A percentile compares a stretch with the other conserved stretches of the same genome.
Conservation (phyloP, 139 green algal genomes). For the Volvox reticuliferus region DNA sequence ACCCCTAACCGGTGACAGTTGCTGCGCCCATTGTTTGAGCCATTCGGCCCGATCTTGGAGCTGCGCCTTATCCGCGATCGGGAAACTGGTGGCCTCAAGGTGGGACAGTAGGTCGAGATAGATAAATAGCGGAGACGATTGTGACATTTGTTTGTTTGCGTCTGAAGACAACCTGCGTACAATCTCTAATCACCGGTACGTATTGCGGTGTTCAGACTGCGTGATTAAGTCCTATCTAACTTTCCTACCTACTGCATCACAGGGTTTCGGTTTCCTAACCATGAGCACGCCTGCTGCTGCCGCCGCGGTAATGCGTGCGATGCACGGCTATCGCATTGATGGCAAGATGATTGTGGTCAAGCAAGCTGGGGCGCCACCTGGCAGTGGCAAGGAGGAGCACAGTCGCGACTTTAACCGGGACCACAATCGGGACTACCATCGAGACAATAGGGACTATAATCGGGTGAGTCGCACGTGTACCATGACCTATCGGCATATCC, state of each 20-base stretch:
- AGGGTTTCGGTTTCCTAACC: slow-evolving; percentile 69
- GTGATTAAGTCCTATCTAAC: too few relatives aligned
- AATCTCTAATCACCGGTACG: too few relatives aligned
- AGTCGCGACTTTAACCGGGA: background rate
- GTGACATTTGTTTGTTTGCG: too few relatives aligned
- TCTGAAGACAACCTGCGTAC: too few relatives aligned
- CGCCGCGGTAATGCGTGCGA: slow-evolving; percentile 33
- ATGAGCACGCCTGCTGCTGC: slow-evolving; percentile 41
- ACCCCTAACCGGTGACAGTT: slow-evolving; percentile 45
- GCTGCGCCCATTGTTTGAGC: slow-evolving; percentile 77
- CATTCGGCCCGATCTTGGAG: slow-evolving; percentile 55
- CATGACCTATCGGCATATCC: background rate
- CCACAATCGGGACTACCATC: background rate
- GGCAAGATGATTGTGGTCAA: slow-evolving; percentile 64
- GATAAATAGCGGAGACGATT: too few relatives aligned
- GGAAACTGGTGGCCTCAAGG: slow-evolving; percentile 62
- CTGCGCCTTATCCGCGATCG: slow-evolving; percentile 69
- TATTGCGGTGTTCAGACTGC: too few relatives aligned
- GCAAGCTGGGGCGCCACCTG: slow-evolving; percentile 60
- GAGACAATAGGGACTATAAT: background rate
- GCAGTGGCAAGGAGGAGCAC: slow-evolving; percentile 1
- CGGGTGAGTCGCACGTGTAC: background rate
- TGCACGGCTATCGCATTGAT: slow-evolving; percentile 66
- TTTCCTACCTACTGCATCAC: background rate
- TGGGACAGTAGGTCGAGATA: background rate